Percentiles rank a stretch among this genome's conserved stretches.
phyloP scores from a whole-genome alignment of 139 green algal genomes.

The Astrephomene gubernaculifera region DNA sequence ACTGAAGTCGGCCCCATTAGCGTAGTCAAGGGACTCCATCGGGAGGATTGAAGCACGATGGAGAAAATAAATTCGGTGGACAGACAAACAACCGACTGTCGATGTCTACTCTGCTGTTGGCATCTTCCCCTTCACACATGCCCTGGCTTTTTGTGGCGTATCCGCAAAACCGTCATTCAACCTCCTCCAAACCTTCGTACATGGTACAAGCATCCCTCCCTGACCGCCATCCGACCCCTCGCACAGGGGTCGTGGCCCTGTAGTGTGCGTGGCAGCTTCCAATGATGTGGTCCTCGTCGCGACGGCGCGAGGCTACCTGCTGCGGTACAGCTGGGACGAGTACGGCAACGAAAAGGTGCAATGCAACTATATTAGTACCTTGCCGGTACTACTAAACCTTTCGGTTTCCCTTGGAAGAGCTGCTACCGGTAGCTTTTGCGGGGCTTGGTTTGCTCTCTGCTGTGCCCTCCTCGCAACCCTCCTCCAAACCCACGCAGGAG shows the following conservation, averaged over 20 bases:
- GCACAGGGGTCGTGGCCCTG: slow-evolving; percentile 14
- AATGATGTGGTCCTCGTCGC: slow-evolving; percentile 78
- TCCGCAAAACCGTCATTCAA: neutral
- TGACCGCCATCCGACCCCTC: neutral
- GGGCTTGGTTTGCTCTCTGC: neutral
- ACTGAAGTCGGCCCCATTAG: no score
- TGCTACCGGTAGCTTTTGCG: neutral
- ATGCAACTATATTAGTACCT: neutral
- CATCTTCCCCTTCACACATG: neutral
- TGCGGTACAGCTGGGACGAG: slow-evolving; percentile 83
- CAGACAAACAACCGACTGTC: neutral
- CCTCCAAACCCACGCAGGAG: neutral
- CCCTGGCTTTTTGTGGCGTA: neutral
- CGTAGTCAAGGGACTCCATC: no score
- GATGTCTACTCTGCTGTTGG: neutral
- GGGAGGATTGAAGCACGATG: no score
- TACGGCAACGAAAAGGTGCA: slow-evolving; percentile 61
- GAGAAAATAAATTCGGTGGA: no score
- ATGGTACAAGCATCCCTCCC: neutral
- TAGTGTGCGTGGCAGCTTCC: slow-evolving; percentile 1
- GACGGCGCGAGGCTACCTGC: slow-evolving; percentile 78
- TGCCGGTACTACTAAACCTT: no score
- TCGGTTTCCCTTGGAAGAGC: no score
- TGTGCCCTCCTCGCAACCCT: neutral
- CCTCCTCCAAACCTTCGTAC: neutral